A percentile compares a stretch with the other conserved stretches of the same genome.
Conservation (phyloP, 2,329 filamentous ascomycete genomes). For the Colletotrichum eleusines region DNA sequence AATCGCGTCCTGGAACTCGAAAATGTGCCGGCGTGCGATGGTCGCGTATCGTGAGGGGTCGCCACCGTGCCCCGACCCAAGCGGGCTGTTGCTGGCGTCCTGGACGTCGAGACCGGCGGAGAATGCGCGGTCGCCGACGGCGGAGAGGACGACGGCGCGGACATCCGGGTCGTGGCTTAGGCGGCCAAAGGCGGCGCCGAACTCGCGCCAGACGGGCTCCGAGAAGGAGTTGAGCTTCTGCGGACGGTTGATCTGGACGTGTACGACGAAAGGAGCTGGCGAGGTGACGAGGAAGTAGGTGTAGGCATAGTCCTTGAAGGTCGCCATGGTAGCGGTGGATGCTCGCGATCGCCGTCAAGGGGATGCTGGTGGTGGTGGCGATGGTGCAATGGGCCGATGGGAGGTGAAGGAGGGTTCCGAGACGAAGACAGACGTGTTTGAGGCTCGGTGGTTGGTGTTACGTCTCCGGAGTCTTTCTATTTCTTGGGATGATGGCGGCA, state of each 20-base stretch:
- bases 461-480: too few species aligned
- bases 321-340: conserved; percentile 34
- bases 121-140: conserved; percentile 86
- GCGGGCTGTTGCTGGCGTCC: conserved; percentile 66
- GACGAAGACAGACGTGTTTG: background rate
- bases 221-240: conserved; percentile 90
- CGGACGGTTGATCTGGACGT: conserved; percentile 91
- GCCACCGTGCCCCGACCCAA: conserved; percentile 49
- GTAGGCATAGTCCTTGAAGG: conserved; percentile 57
- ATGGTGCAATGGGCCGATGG: background rate
- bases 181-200: conserved; percentile 76
- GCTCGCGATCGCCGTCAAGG: background rate
- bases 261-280: conserved; percentile 80
- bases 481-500: conserved; percentile 2
- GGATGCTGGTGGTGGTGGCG: background rate
- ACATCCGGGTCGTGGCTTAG: conserved; percentile 80
- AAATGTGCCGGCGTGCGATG: conserved; percentile 74
- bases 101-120: conserved; percentile 87
- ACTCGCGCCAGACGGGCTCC: conserved; percentile 87
- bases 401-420: background rate
- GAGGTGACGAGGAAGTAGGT: conserved; percentile 81
- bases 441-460: background rate
- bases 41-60: conserved; percentile 77
- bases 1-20: conserved; percentile 85
- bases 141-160: conserved; percentile 83